Evolutionary conservation across 176 grass and related monocot genomes (phyloP).

Genomic region (Oryza punctata): DNA sequence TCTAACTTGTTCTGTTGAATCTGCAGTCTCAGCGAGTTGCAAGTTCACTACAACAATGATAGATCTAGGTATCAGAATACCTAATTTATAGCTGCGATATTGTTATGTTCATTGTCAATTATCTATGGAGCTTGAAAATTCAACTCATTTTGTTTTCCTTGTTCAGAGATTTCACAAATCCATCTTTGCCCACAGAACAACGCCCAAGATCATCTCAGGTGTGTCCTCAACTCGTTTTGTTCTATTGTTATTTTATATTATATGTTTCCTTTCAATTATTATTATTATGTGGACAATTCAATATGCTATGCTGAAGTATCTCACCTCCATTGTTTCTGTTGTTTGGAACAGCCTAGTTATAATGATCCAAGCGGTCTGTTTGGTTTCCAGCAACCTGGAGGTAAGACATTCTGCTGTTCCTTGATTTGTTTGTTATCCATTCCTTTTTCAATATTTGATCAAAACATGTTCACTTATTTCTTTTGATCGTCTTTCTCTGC

Average conservation of each 20-base stretch:
- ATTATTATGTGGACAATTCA: conserved; percentile 12
- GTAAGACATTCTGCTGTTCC: conserved; percentile 18
- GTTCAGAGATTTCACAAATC: conserved; percentile 97
- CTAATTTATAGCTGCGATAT: not conserved
- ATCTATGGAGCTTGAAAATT: conserved; percentile 10
- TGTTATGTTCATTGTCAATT: conserved; percentile 8
- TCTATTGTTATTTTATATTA: conserved; percentile 1
- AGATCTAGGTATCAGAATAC: conserved; percentile 72
- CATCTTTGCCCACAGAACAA: conserved; percentile 89
- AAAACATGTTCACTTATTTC: conserved; percentile 19
- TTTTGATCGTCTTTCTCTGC: not conserved
- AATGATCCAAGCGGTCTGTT: conserved; percentile 68
- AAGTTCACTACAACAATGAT: conserved; percentile 99
- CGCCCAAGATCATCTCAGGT: conserved; percentile 70
- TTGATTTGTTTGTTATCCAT: conserved; percentile 18
- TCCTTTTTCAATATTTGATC: not conserved
- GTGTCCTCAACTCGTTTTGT: not conserved
- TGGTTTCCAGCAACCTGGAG: conserved; percentile 71
- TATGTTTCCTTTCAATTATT: not conserved
- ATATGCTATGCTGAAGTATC: not conserved
- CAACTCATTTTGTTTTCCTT: conserved; percentile 11
- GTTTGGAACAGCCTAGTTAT: conserved; percentile 62
- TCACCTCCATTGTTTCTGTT: conserved; percentile 4
- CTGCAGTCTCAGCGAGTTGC: conserved; percentile 89
- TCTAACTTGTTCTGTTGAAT: conserved; percentile 42